Percentiles rank a stretch among this genome's conserved stretches.
These are phyloP conservation scores for Tuber melanosporum DNA, from an alignment of 495 filamentous ascomycete species.

Conservation along the genomic window DNA sequence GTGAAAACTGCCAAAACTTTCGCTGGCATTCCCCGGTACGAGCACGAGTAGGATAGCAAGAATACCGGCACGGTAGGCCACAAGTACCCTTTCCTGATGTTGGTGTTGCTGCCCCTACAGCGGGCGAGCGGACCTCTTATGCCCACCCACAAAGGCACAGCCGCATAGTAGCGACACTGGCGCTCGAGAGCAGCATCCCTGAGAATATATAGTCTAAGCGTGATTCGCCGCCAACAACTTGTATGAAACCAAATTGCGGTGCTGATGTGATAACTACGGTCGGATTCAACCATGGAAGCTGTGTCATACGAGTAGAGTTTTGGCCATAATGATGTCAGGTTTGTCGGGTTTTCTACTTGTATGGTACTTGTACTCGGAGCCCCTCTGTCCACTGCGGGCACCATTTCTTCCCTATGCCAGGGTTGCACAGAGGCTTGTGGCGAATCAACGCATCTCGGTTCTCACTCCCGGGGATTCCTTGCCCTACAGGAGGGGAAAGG, in stretches of 20 bases:
- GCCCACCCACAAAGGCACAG: background rate
- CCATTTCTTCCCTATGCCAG: background rate
- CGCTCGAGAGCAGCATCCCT: background rate
- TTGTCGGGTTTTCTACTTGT: background rate
- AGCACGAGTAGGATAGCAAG: background rate
- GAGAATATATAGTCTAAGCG: background rate
- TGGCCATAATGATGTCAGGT: slow-evolving; percentile 2
- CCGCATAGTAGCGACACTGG: background rate
- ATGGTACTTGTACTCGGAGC: background rate
- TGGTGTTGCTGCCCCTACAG: background rate
- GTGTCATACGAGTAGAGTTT: background rate
- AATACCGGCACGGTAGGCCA: too few species aligned
- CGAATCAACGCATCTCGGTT: slow-evolving; percentile 4
- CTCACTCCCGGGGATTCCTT: background rate
- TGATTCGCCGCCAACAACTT: background rate
- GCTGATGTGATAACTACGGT: background rate
- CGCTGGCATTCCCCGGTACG: background rate
- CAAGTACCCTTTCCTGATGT: background rate
- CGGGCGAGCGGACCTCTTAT: background rate
- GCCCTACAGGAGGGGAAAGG: background rate
- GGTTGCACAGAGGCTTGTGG: background rate
- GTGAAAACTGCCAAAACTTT: background rate
- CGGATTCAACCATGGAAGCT: background rate
- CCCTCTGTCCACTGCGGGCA: background rate
- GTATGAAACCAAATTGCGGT: background rate